Percentiles rank a stretch among this genome's conserved stretches.
Evolutionary conservation across 2,329 filamentous ascomycete genomes (phyloP).

Genomic region (Fusarium scirpi): DNA sequence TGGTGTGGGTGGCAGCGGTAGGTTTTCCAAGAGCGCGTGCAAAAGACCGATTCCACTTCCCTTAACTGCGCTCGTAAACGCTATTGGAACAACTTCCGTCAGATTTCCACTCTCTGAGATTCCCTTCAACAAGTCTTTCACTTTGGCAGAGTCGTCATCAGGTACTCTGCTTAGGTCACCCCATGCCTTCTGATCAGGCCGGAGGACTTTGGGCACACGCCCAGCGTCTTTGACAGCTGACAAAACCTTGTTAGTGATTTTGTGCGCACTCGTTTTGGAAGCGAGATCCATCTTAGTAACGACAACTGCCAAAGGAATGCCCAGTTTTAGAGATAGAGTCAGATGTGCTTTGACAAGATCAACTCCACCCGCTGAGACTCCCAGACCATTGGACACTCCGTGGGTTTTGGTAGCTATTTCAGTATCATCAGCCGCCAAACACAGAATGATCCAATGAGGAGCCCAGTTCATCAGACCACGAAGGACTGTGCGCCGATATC

Average conservation of each 20-base stretch:
- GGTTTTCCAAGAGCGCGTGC: slow-evolving; percentile 81
- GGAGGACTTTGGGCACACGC: slow-evolving; percentile 79
- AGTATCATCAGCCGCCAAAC: slow-evolving; percentile 82
- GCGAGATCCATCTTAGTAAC: slow-evolving; percentile 94
- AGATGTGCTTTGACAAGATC: slow-evolving; percentile 85
- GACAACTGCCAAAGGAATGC: slow-evolving; percentile 81
- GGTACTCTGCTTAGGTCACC: slow-evolving; percentile 69
- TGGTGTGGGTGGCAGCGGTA: slow-evolving; percentile 75
- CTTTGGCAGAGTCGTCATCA: slow-evolving; percentile 66
- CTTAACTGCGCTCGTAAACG: slow-evolving; percentile 88
- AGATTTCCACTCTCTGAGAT: slow-evolving; percentile 60
- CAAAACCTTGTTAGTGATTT: slow-evolving; percentile 78
- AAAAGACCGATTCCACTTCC: slow-evolving; percentile 84
- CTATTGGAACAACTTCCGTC: slow-evolving; percentile 77
- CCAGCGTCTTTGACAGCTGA: slow-evolving; percentile 81
- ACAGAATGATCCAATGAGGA: slow-evolving; percentile 92
- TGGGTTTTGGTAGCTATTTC: slow-evolving; percentile 54
- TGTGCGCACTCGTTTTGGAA: slow-evolving; percentile 76
- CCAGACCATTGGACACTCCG: slow-evolving; percentile 59
- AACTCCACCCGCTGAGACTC: slow-evolving; percentile 66
- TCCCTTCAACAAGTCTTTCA: slow-evolving; percentile 65
- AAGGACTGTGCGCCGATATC: slow-evolving; percentile 89
- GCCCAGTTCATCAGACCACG: slow-evolving; percentile 95
- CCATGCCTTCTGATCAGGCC: slow-evolving; percentile 61
- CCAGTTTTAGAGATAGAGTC: slow-evolving; percentile 84